Evolutionary conservation across 768 basidiomycete species (phyloP).

Genomic region (Phaeotremella skinneri): DNA sequence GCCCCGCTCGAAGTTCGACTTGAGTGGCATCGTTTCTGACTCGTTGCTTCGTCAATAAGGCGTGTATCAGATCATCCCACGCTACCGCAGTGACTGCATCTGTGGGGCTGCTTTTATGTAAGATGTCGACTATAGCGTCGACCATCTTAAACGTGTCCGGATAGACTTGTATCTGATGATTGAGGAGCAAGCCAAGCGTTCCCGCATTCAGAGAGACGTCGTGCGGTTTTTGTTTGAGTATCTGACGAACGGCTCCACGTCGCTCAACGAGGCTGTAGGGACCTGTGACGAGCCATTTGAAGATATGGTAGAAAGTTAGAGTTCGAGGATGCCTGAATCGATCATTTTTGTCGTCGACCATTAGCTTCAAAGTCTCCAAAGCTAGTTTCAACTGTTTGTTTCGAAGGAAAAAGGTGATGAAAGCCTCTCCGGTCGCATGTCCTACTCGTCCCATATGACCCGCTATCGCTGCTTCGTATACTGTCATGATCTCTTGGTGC

Average conservation of each 20-base stretch:
- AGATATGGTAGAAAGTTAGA: neutral
- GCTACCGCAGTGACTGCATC: neutral
- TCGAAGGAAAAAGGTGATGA: slow-evolving; percentile 16
- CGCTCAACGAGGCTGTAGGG: neutral
- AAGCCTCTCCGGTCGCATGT: slow-evolving; percentile 10
- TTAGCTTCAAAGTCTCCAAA: slow-evolving; percentile 1
- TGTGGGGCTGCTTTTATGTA: too few species aligned
- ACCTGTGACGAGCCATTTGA: neutral
- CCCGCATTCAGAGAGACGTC: neutral
- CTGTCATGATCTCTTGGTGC: slow-evolving; percentile 8
- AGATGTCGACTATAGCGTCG: neutral
- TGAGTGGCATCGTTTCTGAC: neutral
- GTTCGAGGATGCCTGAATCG: neutral
- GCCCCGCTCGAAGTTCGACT: neutral
- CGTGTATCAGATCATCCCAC: neutral
- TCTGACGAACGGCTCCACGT: neutral
- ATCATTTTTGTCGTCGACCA: neutral
- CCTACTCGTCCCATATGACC: slow-evolving; percentile 15
- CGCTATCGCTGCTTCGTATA: slow-evolving; percentile 10
- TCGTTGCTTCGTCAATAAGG: neutral
- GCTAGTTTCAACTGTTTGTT: slow-evolving; percentile 7
- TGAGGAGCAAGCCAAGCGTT: neutral
- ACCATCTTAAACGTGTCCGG: neutral
- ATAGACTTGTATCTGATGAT: neutral
- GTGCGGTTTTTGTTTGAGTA: neutral